Base-by-base conservation (phyloP, 164 flowering plant genomes). In the grape (Vitis vinifera) region DNA sequence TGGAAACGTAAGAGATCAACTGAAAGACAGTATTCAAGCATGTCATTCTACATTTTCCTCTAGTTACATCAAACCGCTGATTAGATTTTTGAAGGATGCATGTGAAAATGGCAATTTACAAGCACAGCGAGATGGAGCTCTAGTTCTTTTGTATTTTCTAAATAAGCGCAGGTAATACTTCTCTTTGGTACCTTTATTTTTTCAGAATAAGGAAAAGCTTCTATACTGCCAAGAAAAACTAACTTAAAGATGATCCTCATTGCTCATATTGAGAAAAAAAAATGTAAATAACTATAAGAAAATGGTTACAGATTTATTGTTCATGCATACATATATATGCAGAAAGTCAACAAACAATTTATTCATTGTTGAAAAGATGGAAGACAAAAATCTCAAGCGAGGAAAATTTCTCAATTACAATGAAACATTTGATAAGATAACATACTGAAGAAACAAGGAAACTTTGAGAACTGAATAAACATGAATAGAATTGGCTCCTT, bases 51-150 rank as follows among this genome's bases (percentile, higher is more conserved):
- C 65, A 62, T 73, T 73, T 15, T 73, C 72, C 13, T 68, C 64
- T 66, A 73, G 71, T 68, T 70, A 73, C 30, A 8, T 83, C 27
- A 74, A 73, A 12, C 76, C 75, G 31, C 55, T 90, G 63, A 16
- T 85, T 50, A 73, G 60, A 49, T 87, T 87, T 73, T 65, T 88
- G 71, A 73, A 81, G 68, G 75, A 75, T 71, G 91, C 89, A 59
- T 62, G 37, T 59, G 79, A 78, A 15, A 30, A 37, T 8, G n/a
- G 65, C 51, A 85, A 87, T 67, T 59, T 65, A 59, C 65, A 75
- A 49, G 84, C 88, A 68, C 89, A 72, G 67, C 75, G 62, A 50
- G 72, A 56, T 31, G 91, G 85, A 71, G 71, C 77, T 47, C 71
- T 76, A 64, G 68, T 84, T 63, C 78, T 89, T 57, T 66, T 76